A percentile compares a stretch with the other conserved stretches of the same genome.
These are phyloP conservation scores for Truncatella angustata DNA, from an alignment of 2,329 filamentous ascomycete species.

Conservation along the genomic window DNA sequence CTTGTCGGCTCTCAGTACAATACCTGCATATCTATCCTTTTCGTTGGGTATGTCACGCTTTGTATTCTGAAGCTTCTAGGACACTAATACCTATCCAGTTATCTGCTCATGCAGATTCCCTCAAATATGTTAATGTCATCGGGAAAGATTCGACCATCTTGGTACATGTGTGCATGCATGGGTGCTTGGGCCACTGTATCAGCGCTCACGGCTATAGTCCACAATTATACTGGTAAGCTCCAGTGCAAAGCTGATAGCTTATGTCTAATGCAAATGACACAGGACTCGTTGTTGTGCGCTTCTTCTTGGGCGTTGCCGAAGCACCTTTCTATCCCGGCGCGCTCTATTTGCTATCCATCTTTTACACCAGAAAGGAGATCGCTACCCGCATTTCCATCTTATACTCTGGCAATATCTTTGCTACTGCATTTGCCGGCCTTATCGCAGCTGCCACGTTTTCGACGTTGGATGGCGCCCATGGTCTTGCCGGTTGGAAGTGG, in stretches of 20 bases:
- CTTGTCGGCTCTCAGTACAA: conserved; percentile 38
- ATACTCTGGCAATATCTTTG: conserved; percentile 32
- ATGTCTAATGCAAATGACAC: too few species aligned
- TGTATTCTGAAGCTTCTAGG: too few species aligned
- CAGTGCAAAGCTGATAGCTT: too few species aligned
- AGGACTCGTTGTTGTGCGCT: conserved; percentile 36
- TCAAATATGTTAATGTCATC: conserved; percentile 36
- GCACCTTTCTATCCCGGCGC: conserved; percentile 11
- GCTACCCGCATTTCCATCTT: conserved; percentile 30
- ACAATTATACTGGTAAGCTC: too few species aligned
- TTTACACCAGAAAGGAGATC: conserved; percentile 42
- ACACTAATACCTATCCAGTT: conserved; percentile 27
- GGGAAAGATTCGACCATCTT: conserved; percentile 36
- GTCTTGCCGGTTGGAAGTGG: conserved; percentile 34
- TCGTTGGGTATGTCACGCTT: conserved; percentile 28
- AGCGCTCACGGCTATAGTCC: conserved; percentile 35
- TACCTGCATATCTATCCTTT: conserved; percentile 25
- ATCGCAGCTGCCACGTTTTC: conserved; percentile 33
- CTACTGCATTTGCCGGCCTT: conserved; percentile 33
- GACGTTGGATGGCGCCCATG: conserved; percentile 26
- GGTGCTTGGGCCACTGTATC: conserved; percentile 41
- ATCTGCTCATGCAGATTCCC: conserved; percentile 33
- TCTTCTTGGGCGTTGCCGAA: conserved; percentile 13
- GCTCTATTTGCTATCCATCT: conserved; percentile 21
- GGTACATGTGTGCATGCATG: conserved; percentile 25